Conservation (phyloP, 2,329 filamentous ascomycete genomes). For the Apiospora kogelbergensis region DNA sequence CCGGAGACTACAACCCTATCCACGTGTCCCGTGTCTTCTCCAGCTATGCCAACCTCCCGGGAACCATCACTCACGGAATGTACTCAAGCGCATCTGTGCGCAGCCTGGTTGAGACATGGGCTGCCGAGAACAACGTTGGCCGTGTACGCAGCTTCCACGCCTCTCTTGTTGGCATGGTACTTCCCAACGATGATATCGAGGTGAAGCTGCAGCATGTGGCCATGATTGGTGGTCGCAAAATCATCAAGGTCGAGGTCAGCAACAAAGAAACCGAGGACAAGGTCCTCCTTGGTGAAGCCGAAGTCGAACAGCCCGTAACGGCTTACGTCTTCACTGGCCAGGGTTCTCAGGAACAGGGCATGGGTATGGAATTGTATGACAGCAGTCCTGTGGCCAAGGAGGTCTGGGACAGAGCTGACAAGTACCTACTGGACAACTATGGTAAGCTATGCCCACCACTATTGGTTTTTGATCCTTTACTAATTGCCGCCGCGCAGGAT, state of each 20-base stretch:
- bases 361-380: constrained; percentile 98
- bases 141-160: constrained; percentile 97
- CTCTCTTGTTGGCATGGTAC: constrained; percentile 95
- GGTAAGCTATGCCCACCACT: constrained; percentile 53
- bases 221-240: constrained; percentile 98
- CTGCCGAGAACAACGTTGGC: constrained; percentile 96
- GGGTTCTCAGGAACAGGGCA: constrained; percentile 97
- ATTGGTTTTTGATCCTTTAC: not conserved
- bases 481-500: constrained; percentile 53
- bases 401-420: constrained; percentile 97
- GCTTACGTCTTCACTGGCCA: constrained; percentile 98
- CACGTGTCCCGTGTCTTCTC: constrained; percentile 97
- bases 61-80: constrained; percentile 99
- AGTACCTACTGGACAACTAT: constrained; percentile 98
- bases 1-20: constrained; percentile 97
- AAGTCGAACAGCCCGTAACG: constrained; percentile 95
- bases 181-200: constrained; percentile 92
- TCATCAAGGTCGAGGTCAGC: constrained; percentile 96
- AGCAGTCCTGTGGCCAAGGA: constrained; percentile 93
- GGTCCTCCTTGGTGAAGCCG: constrained; percentile 90
- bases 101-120: constrained; percentile 97
- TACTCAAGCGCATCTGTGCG: constrained; percentile 97
- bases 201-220: constrained; percentile 95
- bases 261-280: constrained; percentile 97
- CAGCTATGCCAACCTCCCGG: constrained; percentile 90